Evolutionary conservation across 1,139 yeast species (phyloP), one percentile per base, ranked within the genome.

Genomic region (Dujonia santamariae): DNA sequence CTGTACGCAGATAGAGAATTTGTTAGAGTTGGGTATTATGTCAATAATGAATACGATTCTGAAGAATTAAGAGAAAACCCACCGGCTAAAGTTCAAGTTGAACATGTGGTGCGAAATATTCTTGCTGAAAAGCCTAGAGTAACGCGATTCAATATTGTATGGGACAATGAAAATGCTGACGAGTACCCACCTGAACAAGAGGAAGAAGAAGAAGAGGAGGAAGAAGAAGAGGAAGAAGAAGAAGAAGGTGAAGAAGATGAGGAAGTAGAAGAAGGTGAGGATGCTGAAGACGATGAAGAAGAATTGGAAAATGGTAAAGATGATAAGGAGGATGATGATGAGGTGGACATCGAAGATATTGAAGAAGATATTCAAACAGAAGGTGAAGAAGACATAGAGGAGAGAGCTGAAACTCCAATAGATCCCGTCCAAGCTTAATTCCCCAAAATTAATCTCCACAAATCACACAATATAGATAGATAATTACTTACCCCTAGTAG

Each of bases 81-180:
- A 1, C 98, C 98, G 2, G 76, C 81, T 7, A 86, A 87, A 54
- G 97, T 92, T 1, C 96, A 86, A 53, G 90, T 92, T 12, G 97
- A 90, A 37, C 95, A 85, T 52, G 96, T 92, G 26, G 95, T 86
- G 28, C 75, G 99, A 53, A 94, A 90, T 58, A 86, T 92, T 32
- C 67, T 94, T 40, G 97, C 97, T 2, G 98, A 94, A 54, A 94
- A 92, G 64, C 99, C 99, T 24, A 72, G 98, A 47, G 98, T 94
- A 26, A 92, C 99, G 7, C 70, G 97, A 48, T 94, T 90, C 61
- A 92, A 92, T 57, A 92, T 92, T 41, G 95, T 88, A 4, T 92
- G 99, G 99, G 92, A 82, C 54, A 76, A 73, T 42, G 81, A 75
- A 44, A 75, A 68, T 31, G 73, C 72, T 21, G 83, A 80, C 36